Base-by-base conservation (phyloP, 169 alveolate genomes). In the Eimeria tenella region DNA sequence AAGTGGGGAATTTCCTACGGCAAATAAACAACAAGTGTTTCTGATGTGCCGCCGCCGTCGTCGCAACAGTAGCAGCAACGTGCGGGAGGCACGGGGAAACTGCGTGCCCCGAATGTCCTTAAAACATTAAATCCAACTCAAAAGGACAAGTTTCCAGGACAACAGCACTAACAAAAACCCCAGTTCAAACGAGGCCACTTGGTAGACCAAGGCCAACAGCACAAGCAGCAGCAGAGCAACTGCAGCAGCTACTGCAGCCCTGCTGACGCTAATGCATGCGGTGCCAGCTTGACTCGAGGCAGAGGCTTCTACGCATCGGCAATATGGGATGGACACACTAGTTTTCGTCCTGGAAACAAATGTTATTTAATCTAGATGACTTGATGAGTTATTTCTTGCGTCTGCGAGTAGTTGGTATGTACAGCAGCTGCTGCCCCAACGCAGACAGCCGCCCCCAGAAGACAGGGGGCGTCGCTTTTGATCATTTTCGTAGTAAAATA, bases 11-110 rank as follows among this genome's bases (percentile, higher is more conserved):
- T 0, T n/a, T 21, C 42, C 56, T 31, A 21, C 58, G 56, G 42
- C 21, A 25, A 71, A 71, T 71, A 19, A 4, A 9, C 82, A 31
- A 21, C 82, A 31, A n/a, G 31, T 11, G 58, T 21, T 55, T n/a
- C 82, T 31, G 56, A 1, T 31, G 21, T 71, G 82, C 82, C 56
- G 82, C 82, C 82, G 82, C 82, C 82, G 82, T 55, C 82, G 82
- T 55, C 17, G 82, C 86, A 56, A 71, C 89, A 81, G 70, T 71
- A 81, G 89, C 65, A 53, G 89, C 89, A 81, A 25, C 86, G 74
- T 15, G 68, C 63, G 53, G 68, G 86, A 19, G 86, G 19, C 13
- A 31, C 25, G 10, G 7, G 56, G 82, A 4, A 71, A 55, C 82
- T 5, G 56, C 11, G 82, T 13, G 82, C 82, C 56, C 42, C 6